Conservation (phyloP, 345 rosid species). For the Eucalyptus erythrocorys region DNA sequence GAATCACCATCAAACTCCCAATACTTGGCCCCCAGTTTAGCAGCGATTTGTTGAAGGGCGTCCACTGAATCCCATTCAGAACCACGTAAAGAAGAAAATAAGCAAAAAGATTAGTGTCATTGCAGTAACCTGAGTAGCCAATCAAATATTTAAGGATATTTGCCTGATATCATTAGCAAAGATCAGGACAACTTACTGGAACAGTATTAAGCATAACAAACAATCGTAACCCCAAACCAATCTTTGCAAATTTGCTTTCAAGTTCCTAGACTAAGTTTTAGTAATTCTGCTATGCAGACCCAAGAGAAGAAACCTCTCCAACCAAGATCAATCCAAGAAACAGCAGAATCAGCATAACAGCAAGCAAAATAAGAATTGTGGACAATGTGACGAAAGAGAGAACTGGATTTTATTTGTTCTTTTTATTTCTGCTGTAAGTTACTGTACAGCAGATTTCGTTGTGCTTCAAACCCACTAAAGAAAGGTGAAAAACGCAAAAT, state of each 20-base stretch:
- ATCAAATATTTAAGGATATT: not conserved
- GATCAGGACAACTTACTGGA: not conserved
- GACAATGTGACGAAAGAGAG: not conserved
- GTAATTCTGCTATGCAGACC: not conserved
- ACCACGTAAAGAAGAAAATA: not conserved
- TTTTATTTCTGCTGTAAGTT: not conserved
- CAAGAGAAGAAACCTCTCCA: not conserved
- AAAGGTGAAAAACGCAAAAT: not conserved
- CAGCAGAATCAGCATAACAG: not conserved
- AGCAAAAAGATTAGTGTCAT: not conserved
- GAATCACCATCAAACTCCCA: slow-evolving; percentile 37
- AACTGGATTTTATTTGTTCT: not conserved
- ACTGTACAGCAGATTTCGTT: not conserved
- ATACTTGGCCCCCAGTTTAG: slow-evolving; percentile 33
- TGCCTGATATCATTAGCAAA: not conserved
- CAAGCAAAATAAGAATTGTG: not conserved
- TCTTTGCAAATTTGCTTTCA: not conserved
- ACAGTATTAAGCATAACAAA: not conserved
- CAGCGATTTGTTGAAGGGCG: slow-evolving; percentile 29
- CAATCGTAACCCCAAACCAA: not conserved
- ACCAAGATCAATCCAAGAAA: not conserved
- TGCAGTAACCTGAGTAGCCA: not conserved
- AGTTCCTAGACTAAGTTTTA: not conserved
- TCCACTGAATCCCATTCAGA: slow-evolving; percentile 16
- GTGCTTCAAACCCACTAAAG: not conserved